phyloP scores from a whole-genome alignment of 164 flowering plant genomes.

The Nelumbo lutea region DNA sequence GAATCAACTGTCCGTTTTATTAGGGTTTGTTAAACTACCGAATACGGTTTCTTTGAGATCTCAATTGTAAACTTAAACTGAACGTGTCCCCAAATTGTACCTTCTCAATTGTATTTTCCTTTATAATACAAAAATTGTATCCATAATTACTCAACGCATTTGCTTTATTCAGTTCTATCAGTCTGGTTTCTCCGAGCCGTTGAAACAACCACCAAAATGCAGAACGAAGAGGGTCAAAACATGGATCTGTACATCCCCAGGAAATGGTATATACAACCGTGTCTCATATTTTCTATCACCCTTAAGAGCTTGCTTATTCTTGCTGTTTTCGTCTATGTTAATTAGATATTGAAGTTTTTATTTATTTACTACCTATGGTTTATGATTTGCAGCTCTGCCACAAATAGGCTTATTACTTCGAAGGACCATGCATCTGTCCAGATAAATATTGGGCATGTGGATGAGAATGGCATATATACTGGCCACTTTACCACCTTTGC shows the following conservation, averaged over 20 bases:
- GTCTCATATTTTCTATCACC: neutral
- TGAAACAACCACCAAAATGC: conserved; percentile 34
- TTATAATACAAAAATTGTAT: neutral
- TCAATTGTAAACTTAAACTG: no score
- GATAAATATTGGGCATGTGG: conserved; percentile 71
- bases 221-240: conserved; percentile 51
- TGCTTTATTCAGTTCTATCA: neutral
- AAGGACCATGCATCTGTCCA: conserved; percentile 86
- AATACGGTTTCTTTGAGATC: no score
- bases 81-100: no score
- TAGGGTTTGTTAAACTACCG: no score
- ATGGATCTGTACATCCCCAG: conserved; percentile 57
- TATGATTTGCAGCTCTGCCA: conserved; percentile 54
- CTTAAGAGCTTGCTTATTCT: neutral
- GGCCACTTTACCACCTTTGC: conserved; percentile 63
- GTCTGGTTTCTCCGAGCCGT: neutral
- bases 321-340: neutral
- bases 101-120: no score
- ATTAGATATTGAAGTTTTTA: neutral
- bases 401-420: conserved; percentile 73
- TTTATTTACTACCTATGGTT: neutral
- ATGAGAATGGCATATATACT: conserved; percentile 60
- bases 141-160: neutral
- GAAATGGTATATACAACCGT: conserved; percentile 33
- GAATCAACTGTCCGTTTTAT: no score